Evolutionary conservation across 2,329 filamentous ascomycete species (phyloP), one percentile per base, ranked within the genome.

Genomic region (Drechslerella stenobrocha): DNA sequence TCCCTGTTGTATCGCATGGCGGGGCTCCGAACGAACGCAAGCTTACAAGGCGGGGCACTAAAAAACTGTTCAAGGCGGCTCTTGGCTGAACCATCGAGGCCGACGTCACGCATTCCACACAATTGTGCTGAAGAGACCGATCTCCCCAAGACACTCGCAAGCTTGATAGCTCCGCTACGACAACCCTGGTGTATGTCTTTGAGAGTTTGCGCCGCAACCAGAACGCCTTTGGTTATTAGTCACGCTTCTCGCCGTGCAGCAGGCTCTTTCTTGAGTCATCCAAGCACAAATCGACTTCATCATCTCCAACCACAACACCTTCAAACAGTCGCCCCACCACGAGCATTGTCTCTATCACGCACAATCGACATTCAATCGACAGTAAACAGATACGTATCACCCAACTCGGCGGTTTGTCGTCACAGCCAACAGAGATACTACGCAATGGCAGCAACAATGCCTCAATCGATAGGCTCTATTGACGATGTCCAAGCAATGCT

Each of bases 401-500:
- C 18, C 23, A 4, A 18, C 18, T 9, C 45, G 8, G 35, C 18
- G 13, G 4, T n/a, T 13, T 13, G 2, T 22, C 22, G 28, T 24
- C 5, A n/a, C 20, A 37, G 8, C 35, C 8, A 42, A 28, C 46
- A 40, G 13, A 11, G 23, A 44, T 30, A 22, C 35, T 60, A 56
- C 51, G 56, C 44, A 51, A 67, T 67, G 63, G 63, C 63, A 30
- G 63, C 55, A 15, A 67, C 63, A 51, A 59, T 60, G 28, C 50
- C 63, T 18, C 51, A 50, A 26, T 67, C 63, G 8, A 65, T 58
- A 55, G 48, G 47, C 24, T 66, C 73, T 2, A 32, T 72, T 30
- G 70, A 74, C 11, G 72, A 72, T 5, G 65, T 75, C 23, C 70
- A 72, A 52, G 61, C 61, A 3, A 63, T 72, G 48, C 72, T 76